These are phyloP conservation scores for Silybum marianum DNA, from an alignment of 129 eudicot genomes.

Conservation along the genomic window DNA sequence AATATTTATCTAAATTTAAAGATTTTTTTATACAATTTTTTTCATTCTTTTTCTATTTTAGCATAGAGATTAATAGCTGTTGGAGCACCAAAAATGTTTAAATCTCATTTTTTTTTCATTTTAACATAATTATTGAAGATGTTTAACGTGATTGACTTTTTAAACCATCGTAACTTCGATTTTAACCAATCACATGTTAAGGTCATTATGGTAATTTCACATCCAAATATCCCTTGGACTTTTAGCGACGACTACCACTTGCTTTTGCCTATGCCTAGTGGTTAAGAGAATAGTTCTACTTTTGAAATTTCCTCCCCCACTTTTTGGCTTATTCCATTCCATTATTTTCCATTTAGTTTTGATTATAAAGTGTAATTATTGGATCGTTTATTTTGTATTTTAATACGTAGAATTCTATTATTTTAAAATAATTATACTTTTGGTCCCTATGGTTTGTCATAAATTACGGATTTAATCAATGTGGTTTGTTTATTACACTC, in stretches of 20 bases:
- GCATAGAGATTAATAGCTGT: too few relatives aligned
- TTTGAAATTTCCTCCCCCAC: conserved; percentile 11
- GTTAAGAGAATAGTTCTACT: conserved; percentile 22
- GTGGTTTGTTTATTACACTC: background rate
- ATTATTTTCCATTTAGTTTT: background rate
- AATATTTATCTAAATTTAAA: too few relatives aligned
- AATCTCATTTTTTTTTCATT: too few relatives aligned
- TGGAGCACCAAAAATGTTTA: too few relatives aligned
- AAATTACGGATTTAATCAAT: background rate
- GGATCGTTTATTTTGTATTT: background rate
- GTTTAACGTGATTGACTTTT: background rate
- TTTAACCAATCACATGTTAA: background rate
- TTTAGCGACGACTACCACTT: conserved; percentile 14
- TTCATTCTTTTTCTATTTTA: too few relatives aligned
- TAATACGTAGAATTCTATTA: background rate
- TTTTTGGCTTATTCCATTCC: conserved; percentile 18
- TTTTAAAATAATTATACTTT: background rate
- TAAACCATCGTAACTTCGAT: background rate
- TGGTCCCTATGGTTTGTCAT: background rate
- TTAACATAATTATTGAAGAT: too few relatives aligned
- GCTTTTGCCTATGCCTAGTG: conserved; percentile 26
- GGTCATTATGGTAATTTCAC: conserved; percentile 24
- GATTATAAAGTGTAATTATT: background rate
- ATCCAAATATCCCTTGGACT: background rate
- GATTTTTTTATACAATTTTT: too few relatives aligned